Conservation (phyloP, 2,329 filamentous ascomycete species). For the Xylaria sp. region DNA sequence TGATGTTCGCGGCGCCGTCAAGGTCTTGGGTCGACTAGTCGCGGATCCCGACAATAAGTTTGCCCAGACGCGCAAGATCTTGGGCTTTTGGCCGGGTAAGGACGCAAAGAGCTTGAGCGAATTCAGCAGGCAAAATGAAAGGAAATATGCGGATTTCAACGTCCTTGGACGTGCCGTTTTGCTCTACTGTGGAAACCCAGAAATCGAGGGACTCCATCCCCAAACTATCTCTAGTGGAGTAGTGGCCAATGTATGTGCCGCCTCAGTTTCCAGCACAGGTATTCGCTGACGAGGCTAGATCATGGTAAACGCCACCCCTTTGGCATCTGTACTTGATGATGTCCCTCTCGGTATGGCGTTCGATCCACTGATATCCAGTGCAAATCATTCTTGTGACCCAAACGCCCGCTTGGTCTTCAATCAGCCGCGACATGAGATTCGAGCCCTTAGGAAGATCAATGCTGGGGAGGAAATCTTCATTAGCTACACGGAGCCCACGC, state of each 20-base stretch:
- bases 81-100: conserved; percentile 40
- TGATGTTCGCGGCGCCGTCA: conserved; percentile 43
- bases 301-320: conserved; percentile 37
- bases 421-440: conserved; percentile 55
- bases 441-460: conserved; percentile 58
- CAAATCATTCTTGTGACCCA: conserved; percentile 64
- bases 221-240: conserved; percentile 37
- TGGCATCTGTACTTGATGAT: conserved; percentile 43
- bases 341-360: conserved; percentile 41
- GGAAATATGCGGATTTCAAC: conserved; percentile 41
- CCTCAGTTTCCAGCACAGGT: neutral
- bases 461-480: conserved; percentile 62
- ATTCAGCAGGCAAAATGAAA: conserved; percentile 37
- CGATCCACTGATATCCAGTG: conserved; percentile 45
- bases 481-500: conserved; percentile 60
- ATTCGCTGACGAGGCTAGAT: conserved; percentile 38
- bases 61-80: conserved; percentile 34
- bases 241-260: conserved; percentile 42
- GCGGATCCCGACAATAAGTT: conserved; percentile 37
- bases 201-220: conserved; percentile 33
- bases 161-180: conserved; percentile 42
- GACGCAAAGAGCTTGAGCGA: conserved; percentile 33
- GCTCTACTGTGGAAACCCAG: conserved; percentile 41
- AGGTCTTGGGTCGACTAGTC: conserved; percentile 45
- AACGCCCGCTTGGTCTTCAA: conserved; percentile 61